Conservation (phyloP, 805 yeast genomes). For the Metschnikowia koreensis region DNA sequence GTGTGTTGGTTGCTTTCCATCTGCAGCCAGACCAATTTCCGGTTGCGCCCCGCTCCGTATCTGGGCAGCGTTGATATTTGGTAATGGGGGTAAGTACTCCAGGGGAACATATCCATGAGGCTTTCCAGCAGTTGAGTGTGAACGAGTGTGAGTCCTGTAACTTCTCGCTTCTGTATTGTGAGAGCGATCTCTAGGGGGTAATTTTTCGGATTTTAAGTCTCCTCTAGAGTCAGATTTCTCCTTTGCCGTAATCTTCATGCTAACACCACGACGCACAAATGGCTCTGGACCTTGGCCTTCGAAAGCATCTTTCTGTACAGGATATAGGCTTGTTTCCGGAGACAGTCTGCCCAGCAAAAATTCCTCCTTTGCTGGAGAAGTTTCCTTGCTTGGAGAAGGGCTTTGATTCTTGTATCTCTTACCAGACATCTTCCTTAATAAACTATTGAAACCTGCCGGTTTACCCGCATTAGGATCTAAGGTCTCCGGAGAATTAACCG, state of each 20-base stretch:
- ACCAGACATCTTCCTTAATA: conserved; percentile 37
- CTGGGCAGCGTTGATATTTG: conserved; percentile 35
- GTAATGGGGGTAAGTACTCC: conserved; percentile 45
- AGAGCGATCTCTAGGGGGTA: not conserved
- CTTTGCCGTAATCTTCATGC: conserved; percentile 58
- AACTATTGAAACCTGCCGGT: conserved; percentile 32
- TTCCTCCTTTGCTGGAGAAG: conserved; percentile 3
- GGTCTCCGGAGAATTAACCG: conserved; percentile 23
- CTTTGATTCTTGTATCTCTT: conserved; percentile 25
- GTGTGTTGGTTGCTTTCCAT: not conserved
- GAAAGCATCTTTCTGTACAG: not conserved
- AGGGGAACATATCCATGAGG: conserved; percentile 42
- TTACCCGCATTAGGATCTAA: conserved; percentile 34
- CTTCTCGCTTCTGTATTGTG: conserved; percentile 14
- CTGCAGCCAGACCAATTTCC: not conserved
- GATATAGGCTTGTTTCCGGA: not conserved
- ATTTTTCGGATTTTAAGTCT: not conserved
- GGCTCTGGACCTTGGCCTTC: conserved; percentile 26
- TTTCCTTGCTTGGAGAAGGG: conserved; percentile 14
- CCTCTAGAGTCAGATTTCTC: conserved; percentile 38
- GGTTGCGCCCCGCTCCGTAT: conserved; percentile 17
- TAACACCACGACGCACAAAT: conserved; percentile 57
- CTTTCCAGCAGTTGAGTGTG: conserved; percentile 26
- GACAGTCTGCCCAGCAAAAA: not conserved
- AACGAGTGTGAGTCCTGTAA: conserved; percentile 32